Evolutionary conservation across 2,329 filamentous ascomycete species (phyloP), one percentile per base, ranked within the genome.

Genomic region (Colletotrichum incanum): DNA sequence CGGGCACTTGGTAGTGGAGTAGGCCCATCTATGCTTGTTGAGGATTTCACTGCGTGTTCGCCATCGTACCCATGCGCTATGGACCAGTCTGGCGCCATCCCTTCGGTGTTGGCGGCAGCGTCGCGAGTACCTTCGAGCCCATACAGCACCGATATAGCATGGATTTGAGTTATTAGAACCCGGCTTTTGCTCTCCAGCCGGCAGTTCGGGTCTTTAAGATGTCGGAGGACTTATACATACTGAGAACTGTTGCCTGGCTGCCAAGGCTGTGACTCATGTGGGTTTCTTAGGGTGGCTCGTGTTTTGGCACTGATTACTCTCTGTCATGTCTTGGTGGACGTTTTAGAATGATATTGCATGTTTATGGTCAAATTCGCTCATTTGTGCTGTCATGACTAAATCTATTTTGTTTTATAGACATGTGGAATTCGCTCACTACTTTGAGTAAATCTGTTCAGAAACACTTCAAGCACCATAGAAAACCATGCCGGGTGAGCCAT

Each of bases 291-390:
- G 16, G 23, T 16, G 12, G 12, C 23, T 26, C 9, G 14, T 26
- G 14, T 49, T 0, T 11, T 5, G 12, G 16, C 47, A 1, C 7
- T 26, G 12, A 3, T 2, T 2, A 6, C 23, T 16, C 7, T 26
- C 5, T 3, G 12, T 1, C 0, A 4, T 14, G 4, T 7, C 47
- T 26, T 1, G 1, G 5, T 26, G 9, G n/a, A 5, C 4, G 3
- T 1, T 14, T 4, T 16, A 1, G 0, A 5, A 50, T 50, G 47
- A 9, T 28, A 18, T 9, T 2, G 18, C 8, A n/a, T 26, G 2
- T 50, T 8, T 5, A 5, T 2, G 16, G 1, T 8, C 23, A 5
- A 50, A 16, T 16, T 28, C 7, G 3, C 2, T 9, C 11, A 5
- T 16, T 18, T 1, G 8, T 1, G 2, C 6, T 18, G 6, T 3